Percentiles rank a stretch among this genome's conserved stretches.
These are phyloP conservation scores for Verticillium isaacii DNA, from an alignment of 2,329 filamentous ascomycete species.

Conservation along the genomic window DNA sequence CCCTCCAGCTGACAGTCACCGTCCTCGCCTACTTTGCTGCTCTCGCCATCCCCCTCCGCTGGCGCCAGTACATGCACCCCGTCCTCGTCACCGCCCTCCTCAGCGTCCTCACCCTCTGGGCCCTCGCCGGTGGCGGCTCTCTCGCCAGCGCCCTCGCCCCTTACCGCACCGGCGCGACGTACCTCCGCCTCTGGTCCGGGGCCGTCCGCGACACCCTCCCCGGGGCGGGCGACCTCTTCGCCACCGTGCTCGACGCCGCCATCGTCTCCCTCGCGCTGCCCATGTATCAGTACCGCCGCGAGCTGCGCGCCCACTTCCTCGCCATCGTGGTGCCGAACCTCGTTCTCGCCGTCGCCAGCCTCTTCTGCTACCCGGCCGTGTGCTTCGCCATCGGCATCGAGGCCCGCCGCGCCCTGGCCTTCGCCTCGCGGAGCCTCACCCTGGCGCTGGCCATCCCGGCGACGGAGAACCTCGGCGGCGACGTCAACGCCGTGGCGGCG, in stretches of 20 bases:
- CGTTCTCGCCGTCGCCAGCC: slow-evolving; percentile 42
- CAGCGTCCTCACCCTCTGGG: slow-evolving; percentile 48
- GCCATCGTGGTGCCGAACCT: slow-evolving; percentile 51
- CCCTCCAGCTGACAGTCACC: slow-evolving; percentile 39
- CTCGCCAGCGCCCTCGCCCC: slow-evolving; percentile 35
- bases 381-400: slow-evolving; percentile 52
- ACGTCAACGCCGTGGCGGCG: slow-evolving; percentile 49
- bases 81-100: slow-evolving; percentile 51
- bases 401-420: slow-evolving; percentile 45
- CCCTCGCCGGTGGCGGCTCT: slow-evolving; percentile 38
- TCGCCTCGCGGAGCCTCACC: slow-evolving; percentile 52
- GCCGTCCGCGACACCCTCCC: slow-evolving; percentile 25
- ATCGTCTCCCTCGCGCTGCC: slow-evolving; percentile 56
- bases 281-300: slow-evolving; percentile 56
- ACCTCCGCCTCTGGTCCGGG: slow-evolving; percentile 45
- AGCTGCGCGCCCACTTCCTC: slow-evolving; percentile 47
- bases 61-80: slow-evolving; percentile 51
- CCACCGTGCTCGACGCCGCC: slow-evolving; percentile 49
- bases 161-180: slow-evolving; percentile 50
- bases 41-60: slow-evolving; percentile 40
- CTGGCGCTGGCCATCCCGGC: slow-evolving; percentile 56
- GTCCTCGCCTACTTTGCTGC: slow-evolving; percentile 48
- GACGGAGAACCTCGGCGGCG: slow-evolving; percentile 50
- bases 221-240: slow-evolving; percentile 53
- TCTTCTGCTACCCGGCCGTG: slow-evolving; percentile 53